Conservation (phyloP, 176 grass and related monocot species). For the Leersia perrieri region DNA sequence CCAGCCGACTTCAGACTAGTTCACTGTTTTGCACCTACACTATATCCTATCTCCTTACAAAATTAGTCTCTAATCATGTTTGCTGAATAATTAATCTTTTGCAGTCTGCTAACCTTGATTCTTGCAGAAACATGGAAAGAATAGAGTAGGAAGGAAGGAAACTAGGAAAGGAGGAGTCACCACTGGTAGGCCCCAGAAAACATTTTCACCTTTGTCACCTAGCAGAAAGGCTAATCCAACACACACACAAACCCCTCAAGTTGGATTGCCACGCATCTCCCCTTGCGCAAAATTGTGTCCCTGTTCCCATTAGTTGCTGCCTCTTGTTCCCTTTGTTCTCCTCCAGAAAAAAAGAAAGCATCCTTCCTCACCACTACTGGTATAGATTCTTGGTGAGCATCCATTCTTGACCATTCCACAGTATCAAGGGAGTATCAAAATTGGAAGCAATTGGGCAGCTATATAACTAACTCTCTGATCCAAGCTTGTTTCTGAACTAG, state of each 20-base stretch:
- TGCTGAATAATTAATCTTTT: neutral
- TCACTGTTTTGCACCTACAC: neutral
- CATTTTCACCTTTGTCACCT: conserved; percentile 38
- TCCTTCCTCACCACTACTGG: conserved; percentile 29
- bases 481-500: neutral
- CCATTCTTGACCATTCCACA: conserved; percentile 29
- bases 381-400: conserved; percentile 23
- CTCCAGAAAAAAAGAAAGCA: conserved; percentile 36
- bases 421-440: conserved; percentile 28
- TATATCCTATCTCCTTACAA: neutral
- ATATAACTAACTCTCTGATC: conserved; percentile 23
- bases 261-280: conserved; percentile 9
- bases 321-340: neutral
- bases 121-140: neutral
- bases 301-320: conserved; percentile 12
- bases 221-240: conserved; percentile 12
- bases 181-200: conserved; percentile 34
- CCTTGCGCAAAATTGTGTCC: conserved; percentile 2
- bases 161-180: conserved; percentile 8
- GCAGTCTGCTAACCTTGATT: neutral
- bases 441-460: conserved; percentile 7
- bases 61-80: neutral
- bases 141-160: conserved; percentile 26
- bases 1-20: neutral
- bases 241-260: conserved; percentile 17